A percentile compares a stretch with the other conserved stretches of the same genome.
Conservation (phyloP, 805 yeast genomes). For the Yueomyces sinensis region DNA sequence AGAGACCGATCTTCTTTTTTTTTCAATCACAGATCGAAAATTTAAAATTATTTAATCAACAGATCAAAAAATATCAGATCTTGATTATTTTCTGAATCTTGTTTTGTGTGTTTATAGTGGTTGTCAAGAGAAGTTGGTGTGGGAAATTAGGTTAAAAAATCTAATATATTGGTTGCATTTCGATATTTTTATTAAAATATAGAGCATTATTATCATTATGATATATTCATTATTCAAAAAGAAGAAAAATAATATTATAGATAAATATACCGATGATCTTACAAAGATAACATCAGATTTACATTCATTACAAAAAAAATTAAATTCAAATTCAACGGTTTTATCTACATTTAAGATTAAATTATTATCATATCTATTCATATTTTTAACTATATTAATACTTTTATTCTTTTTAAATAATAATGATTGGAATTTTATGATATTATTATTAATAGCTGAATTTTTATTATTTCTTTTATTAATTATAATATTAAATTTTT, state of each 20-base stretch:
- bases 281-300: conserved; percentile 16
- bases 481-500: no score
- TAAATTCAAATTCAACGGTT: conserved; percentile 1
- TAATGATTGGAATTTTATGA: background rate
- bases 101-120: no score
- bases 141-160: no score
- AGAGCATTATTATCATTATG: no score
- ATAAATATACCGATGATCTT: conserved; percentile 18
- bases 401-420: background rate
- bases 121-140: conserved; percentile 38
- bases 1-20: no score
- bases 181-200: no score
- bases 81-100: no score
- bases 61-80: no score
- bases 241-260: conserved; percentile 9
- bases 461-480: background rate
- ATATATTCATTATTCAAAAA: conserved; percentile 12
- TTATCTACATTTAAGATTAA: background rate
- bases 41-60: no score
- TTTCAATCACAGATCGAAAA: no score
- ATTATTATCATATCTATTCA: background rate
- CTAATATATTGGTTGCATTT: no score
- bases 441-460: background rate
- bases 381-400: background rate
- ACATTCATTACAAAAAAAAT: conserved; percentile 14